A percentile compares a stretch with the other conserved stretches of the same genome.
These are phyloP conservation scores for Polytrichum commune DNA, from an alignment of 225 moss, liverwort and hornwort genomes.

Conservation along the genomic window DNA sequence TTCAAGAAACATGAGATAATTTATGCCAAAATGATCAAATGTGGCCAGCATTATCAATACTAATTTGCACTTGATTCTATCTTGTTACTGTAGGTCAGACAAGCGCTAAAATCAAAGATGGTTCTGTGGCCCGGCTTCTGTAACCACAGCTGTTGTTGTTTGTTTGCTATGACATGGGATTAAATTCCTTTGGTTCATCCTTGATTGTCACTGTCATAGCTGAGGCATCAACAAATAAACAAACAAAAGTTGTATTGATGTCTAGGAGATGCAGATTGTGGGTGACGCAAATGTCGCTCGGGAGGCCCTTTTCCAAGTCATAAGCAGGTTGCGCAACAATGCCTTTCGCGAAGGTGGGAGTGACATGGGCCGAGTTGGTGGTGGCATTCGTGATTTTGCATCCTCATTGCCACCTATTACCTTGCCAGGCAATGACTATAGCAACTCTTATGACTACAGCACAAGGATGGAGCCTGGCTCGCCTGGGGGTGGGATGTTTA, in stretches of 20 bases:
- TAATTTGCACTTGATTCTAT: too few species aligned
- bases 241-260: constrained; percentile 18
- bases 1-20: too few species aligned
- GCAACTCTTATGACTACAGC: constrained; percentile 75
- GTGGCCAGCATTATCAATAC: too few species aligned
- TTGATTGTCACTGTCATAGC: not conserved
- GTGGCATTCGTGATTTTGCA: constrained; percentile 63
- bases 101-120: too few species aligned
- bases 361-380: constrained; percentile 53
- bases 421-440: constrained; percentile 58
- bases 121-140: too few species aligned
- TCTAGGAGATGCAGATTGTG: constrained; percentile 66
- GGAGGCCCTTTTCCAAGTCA: constrained; percentile 94
- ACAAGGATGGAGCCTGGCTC: constrained; percentile 90
- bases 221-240: constrained; percentile 3
- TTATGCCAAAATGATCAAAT: too few species aligned
- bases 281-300: constrained; percentile 92
- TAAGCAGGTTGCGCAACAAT: constrained; percentile 82
- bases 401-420: constrained; percentile 73
- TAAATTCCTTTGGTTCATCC: too few species aligned
- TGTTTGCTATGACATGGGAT: too few species aligned
- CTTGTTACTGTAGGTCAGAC: too few species aligned
- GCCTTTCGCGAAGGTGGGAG: constrained; percentile 75
- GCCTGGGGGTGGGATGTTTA: constrained; percentile 81
- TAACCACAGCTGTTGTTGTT: too few species aligned